Evolutionary conservation across 306 rosid species (phyloP).

Genomic region (Luffa acutangula): DNA sequence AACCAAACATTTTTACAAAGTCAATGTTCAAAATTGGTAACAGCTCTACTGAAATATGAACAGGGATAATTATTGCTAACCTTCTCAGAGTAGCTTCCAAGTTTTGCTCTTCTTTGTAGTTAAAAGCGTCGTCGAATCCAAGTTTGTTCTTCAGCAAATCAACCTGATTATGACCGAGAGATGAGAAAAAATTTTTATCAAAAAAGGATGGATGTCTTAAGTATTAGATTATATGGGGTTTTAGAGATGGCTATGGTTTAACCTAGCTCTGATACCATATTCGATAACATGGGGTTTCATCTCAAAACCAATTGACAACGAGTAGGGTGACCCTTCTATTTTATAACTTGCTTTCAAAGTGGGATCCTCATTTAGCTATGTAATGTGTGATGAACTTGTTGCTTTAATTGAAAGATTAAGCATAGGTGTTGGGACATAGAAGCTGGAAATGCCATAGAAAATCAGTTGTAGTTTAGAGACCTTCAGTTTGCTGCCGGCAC

Average conservation of each 20-base stretch:
- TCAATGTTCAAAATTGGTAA: not conserved
- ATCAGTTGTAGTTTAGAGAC: not conserved
- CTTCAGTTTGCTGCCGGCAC: conserved; percentile 26
- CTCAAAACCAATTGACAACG: no score
- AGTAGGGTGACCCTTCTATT: no score
- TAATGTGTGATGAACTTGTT: not conserved
- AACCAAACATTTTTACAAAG: no score
- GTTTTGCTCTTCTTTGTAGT: conserved; percentile 15
- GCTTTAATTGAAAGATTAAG: not conserved
- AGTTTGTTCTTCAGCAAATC: conserved; percentile 15
- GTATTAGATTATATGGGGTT: no score
- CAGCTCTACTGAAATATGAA: not conserved
- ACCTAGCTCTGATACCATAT: no score
- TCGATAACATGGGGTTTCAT: no score
- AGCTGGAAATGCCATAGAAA: not conserved
- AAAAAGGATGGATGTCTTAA: not conserved
- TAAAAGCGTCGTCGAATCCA: conserved; percentile 13
- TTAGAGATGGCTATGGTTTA: no score
- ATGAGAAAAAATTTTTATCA: not conserved
- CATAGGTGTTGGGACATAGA: not conserved
- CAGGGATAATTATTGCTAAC: not conserved
- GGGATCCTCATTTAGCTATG: no score
- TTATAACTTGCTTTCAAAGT: no score
- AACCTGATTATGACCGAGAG: not conserved
- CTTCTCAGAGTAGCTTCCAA: conserved; percentile 9